Percentiles rank a stretch among this genome's conserved stretches.
Evolutionary conservation across 176 grass and related monocot genomes (phyloP).

Genomic region (Bolboschoenus planiculmis): DNA sequence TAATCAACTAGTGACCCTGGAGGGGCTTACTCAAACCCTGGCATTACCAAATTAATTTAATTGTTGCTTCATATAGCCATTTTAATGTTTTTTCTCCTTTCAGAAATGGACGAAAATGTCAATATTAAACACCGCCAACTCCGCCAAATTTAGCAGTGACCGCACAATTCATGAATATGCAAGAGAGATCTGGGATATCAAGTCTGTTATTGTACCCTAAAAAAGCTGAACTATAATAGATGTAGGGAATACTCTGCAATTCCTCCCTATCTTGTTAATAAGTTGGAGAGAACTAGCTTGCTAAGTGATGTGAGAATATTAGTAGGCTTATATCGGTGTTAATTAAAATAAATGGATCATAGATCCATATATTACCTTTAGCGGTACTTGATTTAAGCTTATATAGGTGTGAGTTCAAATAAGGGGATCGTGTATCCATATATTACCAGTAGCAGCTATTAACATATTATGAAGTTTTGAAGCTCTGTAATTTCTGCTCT

Average conservation of each 20-base stretch:
- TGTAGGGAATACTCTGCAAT: background rate
- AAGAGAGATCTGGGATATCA: slow-evolving; percentile 82
- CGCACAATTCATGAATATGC: slow-evolving; percentile 88
- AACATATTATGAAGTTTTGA: background rate
- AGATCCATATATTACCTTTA: slow-evolving; percentile 6
- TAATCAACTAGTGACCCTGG: background rate
- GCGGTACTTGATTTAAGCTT: background rate
- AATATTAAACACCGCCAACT: slow-evolving; percentile 73
- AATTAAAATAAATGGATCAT: slow-evolving; percentile 14
- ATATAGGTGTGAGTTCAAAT: background rate
- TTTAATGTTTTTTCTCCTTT: background rate
- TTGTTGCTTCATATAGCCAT: background rate
- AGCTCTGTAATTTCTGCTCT: background rate
- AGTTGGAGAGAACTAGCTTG: background rate
- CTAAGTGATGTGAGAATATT: background rate
- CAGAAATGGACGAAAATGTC: slow-evolving; percentile 97
- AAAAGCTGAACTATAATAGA: background rate
- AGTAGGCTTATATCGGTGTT: background rate
- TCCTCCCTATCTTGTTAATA: background rate
- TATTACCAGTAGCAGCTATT: background rate
- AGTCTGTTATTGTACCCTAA: slow-evolving; percentile 46
- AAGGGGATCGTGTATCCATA: slow-evolving; percentile 5
- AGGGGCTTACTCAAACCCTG: background rate
- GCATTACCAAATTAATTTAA: background rate
- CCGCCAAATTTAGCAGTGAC: slow-evolving; percentile 92